Evolutionary conservation across 2,329 filamentous ascomycete genomes (phyloP).

Genomic region (Pyricularia pennisetigena): DNA sequence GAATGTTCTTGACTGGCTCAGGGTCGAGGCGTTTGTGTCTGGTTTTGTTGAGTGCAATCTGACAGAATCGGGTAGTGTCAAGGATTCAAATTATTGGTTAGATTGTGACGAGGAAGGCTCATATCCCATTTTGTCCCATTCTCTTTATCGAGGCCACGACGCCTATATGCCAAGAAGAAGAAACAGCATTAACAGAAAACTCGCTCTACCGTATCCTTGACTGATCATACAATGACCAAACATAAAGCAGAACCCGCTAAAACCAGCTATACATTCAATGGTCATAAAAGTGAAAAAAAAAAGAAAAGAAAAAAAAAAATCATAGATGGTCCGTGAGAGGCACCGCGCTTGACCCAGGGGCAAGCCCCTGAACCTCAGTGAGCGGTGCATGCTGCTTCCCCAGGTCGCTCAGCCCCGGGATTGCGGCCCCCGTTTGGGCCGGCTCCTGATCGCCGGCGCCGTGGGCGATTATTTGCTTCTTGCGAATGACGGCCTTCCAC

Average conservation of each 20-base stretch:
- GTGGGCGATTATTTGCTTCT: constrained; percentile 34
- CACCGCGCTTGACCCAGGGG: neutral
- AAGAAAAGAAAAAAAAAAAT: neutral
- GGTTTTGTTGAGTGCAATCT: no score
- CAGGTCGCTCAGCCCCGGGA: neutral
- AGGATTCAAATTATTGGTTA: no score
- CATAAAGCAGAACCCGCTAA: no score
- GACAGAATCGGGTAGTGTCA: no score
- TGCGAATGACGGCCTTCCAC: constrained; percentile 38
- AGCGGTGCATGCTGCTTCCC: constrained; percentile 1
- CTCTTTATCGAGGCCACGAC: neutral
- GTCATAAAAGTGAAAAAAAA: neutral
- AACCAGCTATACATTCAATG: no score
- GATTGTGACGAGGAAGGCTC: neutral
- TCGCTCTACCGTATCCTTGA: no score
- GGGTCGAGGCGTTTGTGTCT: neutral
- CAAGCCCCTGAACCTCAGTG: neutral
- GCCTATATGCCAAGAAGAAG: neutral
- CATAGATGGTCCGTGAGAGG: neutral
- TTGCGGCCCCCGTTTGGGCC: neutral
- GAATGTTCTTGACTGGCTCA: neutral
- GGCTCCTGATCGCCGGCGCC: neutral
- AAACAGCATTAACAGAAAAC: neutral
- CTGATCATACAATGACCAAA: no score
- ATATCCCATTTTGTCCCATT: neutral